Conservation (phyloP, 1,139 yeast genomes). For the Kodamaea arcana region DNA sequence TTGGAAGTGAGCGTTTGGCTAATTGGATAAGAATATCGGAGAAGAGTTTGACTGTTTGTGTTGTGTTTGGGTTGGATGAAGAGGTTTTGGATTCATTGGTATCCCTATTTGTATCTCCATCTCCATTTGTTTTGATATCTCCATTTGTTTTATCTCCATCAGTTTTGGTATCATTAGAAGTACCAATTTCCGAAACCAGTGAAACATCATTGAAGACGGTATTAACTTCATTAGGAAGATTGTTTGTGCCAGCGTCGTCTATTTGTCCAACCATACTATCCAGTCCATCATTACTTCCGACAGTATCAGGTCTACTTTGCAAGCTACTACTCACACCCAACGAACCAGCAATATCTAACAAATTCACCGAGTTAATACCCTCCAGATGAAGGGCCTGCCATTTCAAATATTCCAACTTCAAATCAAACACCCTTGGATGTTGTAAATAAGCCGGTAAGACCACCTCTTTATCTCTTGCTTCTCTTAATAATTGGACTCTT, state of each 20-base stretch:
- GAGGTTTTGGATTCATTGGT: background rate
- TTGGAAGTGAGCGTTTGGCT: slow-evolving; percentile 50
- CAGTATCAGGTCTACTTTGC: background rate
- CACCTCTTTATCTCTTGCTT: slow-evolving; percentile 73
- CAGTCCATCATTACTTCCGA: background rate
- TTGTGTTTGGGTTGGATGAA: slow-evolving; percentile 9
- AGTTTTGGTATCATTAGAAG: background rate
- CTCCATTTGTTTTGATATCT: slow-evolving; percentile 2
- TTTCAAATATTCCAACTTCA: slow-evolving; percentile 65
- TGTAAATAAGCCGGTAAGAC: slow-evolving; percentile 71
- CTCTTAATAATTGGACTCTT: slow-evolving; percentile 74
- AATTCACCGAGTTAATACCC: slow-evolving; percentile 44
- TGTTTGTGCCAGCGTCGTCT: background rate
- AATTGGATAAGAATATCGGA: slow-evolving; percentile 48
- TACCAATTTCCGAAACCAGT: background rate
- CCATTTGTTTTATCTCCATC: slow-evolving; percentile 11
- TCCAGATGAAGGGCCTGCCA: slow-evolving; percentile 69
- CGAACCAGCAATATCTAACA: slow-evolving; percentile 54
- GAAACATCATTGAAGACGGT: background rate
- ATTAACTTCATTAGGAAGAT: too few relatives aligned
- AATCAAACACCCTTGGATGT: slow-evolving; percentile 73
- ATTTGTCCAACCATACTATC: background rate
- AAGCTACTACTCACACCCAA: slow-evolving; percentile 38
- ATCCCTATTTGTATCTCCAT: slow-evolving; percentile 11
- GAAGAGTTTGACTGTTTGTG: slow-evolving; percentile 21